Conservation (phyloP, 495 filamentous ascomycete species). For the Aspergillus steynii region DNA sequence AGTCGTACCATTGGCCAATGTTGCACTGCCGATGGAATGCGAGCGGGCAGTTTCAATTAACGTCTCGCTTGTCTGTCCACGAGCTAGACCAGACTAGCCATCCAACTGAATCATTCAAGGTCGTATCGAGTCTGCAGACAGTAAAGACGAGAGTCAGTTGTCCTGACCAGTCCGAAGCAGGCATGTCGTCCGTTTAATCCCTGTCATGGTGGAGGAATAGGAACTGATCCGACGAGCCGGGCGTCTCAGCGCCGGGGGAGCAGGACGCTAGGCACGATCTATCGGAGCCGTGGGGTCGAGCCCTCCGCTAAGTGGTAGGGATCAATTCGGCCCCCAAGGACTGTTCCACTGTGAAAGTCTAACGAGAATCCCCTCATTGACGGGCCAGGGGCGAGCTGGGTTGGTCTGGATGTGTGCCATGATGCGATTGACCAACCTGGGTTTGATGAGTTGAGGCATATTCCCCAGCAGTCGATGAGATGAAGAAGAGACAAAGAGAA, state of each 20-base stretch:
- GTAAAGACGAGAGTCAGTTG: background rate
- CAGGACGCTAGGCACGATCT: background rate
- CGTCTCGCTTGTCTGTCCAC: background rate
- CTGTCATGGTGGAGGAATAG: background rate
- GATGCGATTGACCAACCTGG: too few relatives aligned
- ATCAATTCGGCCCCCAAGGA: background rate
- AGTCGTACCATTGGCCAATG: background rate
- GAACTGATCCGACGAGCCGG: background rate
- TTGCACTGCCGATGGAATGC: background rate
- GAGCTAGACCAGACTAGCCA: background rate
- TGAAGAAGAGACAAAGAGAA: background rate
- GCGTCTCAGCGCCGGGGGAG: background rate
- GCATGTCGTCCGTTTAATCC: background rate
- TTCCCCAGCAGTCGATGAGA: too few relatives aligned
- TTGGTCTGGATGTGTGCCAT: background rate
- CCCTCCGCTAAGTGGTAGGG: background rate
- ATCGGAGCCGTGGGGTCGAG: background rate
- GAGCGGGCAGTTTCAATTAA: background rate
- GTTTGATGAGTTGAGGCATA: too few relatives aligned
- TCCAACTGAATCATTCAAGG: background rate
- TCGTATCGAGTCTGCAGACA: background rate
- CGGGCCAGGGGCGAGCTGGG: background rate
- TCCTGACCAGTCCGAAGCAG: background rate
- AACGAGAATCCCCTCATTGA: background rate
- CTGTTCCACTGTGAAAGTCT: background rate